Conservation (phyloP, 2,329 filamentous ascomycete species). For the Aspergillus latus region DNA sequence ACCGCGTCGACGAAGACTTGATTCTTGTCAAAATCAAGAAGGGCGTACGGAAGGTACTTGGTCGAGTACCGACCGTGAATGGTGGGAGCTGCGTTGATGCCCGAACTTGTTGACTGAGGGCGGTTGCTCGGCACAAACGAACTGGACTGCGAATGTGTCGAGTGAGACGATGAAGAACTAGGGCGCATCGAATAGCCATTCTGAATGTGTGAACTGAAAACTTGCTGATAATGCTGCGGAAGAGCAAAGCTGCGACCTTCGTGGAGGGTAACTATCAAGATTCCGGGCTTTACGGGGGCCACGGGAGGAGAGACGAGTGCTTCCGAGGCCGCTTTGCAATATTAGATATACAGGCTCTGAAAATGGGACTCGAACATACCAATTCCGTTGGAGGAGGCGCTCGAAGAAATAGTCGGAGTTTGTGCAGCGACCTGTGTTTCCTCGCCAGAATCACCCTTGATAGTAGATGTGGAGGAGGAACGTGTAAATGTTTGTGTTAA, state of each 20-base stretch:
- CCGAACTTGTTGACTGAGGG: conserved; percentile 78
- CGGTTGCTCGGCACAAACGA: conserved; percentile 66
- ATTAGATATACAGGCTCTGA: conserved; percentile 10
- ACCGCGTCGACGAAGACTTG: conserved; percentile 98
- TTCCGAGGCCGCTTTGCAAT: conserved; percentile 72
- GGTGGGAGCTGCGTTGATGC: conserved; percentile 82
- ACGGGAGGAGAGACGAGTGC: conserved; percentile 69
- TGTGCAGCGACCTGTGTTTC: conserved; percentile 43
- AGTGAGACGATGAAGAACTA: conserved; percentile 57
- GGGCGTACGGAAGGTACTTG: conserved; percentile 93
- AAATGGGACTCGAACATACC: conserved; percentile 54
- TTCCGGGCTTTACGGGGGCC: conserved; percentile 80
- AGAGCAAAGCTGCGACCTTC: conserved; percentile 88
- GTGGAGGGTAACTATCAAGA: conserved; percentile 94
- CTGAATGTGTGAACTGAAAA: conserved; percentile 72
- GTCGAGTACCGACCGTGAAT: conserved; percentile 94
- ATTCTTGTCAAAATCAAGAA: conserved; percentile 97
- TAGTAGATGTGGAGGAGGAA: conserved; percentile 88
- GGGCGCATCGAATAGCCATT: conserved; percentile 61
- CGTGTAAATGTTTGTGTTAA: conserved; percentile 85
- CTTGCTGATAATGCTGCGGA: conserved; percentile 81
- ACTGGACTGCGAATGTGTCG: conserved; percentile 49
- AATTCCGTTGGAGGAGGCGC: conserved; percentile 72
- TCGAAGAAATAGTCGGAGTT: conserved; percentile 47
- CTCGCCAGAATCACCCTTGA: conserved; percentile 56